Evolutionary conservation across 257 asterid species (phyloP), one percentile per base, ranked within the genome.

Genomic region (Jaltomata sinuosa): DNA sequence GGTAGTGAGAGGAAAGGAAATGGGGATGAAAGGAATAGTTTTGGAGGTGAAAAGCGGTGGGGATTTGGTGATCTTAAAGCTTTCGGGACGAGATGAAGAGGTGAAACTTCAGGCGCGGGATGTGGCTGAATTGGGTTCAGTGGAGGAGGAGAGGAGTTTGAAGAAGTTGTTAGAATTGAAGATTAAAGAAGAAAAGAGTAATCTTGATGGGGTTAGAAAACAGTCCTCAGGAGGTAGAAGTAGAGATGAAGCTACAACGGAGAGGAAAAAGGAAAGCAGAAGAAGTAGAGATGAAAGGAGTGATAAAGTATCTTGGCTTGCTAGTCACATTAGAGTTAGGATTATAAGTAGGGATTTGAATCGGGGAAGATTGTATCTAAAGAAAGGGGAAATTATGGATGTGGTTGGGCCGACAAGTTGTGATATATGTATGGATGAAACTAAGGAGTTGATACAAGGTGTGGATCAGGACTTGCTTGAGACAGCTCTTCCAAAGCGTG

Each of bases 401-500:
- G 97, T 95, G 52, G 96, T 91, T 79, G 95, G 97, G 69, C 97
- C 94, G 0, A 92, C 92, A 2, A 83, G 86, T 12, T 94, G 99
- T 57, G 98, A 94, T 80, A 54, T 95, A 83, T 86, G 89, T 1
- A 88, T 95, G 69, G 98, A 95, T 77, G 98, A 91, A 85, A 92
- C 90, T 47, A 82, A 85, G 77, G 98, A 95, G 89, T 84, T 95
- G 84, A 85, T 95, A 21, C 97, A 95, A 86, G 95, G 92, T 19
- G 98, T 96, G 84, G 91, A 89, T 22, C 99, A 96, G 86, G 93
- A 91, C 32, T 82, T 80, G 6, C 85, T 96, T 79, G 98, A 94
- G 89, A 94, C 98, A 8, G 97, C 94, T 1, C 84, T 95, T 42
- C 98, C 98, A 1, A 92, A 83, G 88, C 92, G 94, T 40, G 99